phyloP scores from a whole-genome alignment of 257 asterid species.

The Ilex aquifolium region DNA sequence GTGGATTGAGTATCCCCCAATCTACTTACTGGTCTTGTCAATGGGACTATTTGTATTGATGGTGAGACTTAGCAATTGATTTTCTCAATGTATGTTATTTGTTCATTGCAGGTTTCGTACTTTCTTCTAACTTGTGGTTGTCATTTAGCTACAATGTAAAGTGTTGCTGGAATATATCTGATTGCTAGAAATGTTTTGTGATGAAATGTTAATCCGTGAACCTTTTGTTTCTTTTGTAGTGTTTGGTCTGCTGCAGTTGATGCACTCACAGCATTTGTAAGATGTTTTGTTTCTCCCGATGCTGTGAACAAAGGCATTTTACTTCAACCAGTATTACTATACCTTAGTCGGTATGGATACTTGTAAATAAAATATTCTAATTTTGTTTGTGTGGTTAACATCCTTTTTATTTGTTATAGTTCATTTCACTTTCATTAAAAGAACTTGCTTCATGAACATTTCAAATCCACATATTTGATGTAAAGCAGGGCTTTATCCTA shows the following conservation, averaged over 20 bases:
- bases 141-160: too few species aligned
- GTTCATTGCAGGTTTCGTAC: neutral
- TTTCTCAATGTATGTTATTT: neutral
- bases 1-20: too few species aligned
- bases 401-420: constrained; percentile 7
- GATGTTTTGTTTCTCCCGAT: constrained; percentile 74
- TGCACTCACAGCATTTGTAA: constrained; percentile 75
- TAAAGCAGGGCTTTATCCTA: constrained; percentile 69
- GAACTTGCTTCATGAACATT: constrained; percentile 21
- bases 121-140: neutral
- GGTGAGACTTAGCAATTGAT: neutral
- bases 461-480: constrained; percentile 21
- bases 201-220: too few species aligned
- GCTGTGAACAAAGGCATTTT: constrained; percentile 64
- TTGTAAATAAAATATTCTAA: constrained; percentile 7
- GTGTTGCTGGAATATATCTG: too few species aligned
- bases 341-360: constrained; percentile 63
- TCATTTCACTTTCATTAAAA: constrained; percentile 10
- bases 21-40: neutral
- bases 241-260: constrained; percentile 96
- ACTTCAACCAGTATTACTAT: constrained; percentile 88
- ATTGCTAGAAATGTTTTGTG: neutral
- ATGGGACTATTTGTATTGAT: neutral
- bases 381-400: constrained; percentile 2
- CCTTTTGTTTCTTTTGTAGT: constrained; percentile 39